A percentile compares a stretch with the other conserved stretches of the same genome.
phyloP scores from a whole-genome alignment of 805 yeast species.

The Lipomyces sp. region DNA sequence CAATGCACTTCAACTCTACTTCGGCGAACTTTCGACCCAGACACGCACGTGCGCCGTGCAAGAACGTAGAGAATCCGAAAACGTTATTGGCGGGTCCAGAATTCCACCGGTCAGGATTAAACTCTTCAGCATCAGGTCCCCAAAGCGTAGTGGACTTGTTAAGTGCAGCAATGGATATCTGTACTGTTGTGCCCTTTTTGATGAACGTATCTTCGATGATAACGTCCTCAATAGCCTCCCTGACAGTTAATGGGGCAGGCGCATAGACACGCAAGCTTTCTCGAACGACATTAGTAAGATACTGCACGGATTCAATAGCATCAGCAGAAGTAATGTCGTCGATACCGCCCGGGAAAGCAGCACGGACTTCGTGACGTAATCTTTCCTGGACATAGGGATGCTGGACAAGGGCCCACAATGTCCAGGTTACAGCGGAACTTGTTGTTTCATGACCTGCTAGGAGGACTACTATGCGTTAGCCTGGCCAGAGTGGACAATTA shows the following conservation, averaged over 20 bases:
- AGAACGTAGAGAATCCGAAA: conserved; percentile 27
- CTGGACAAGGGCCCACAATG: conserved; percentile 17
- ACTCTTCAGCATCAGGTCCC: conserved; percentile 30
- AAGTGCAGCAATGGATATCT: conserved; percentile 17
- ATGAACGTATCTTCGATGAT: conserved; percentile 12
- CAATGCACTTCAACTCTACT: conserved; percentile 22
- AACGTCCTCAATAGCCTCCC: conserved; percentile 29
- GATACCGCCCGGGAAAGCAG: conserved; percentile 27
- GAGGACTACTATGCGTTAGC: conserved; percentile 13
- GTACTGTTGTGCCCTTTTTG: conserved; percentile 26
- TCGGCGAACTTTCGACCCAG: conserved; percentile 33
- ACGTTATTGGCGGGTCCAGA: conserved; percentile 5
- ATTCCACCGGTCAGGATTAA: conserved; percentile 34
- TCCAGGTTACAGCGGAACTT: conserved; percentile 22
- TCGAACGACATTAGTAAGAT: conserved; percentile 24
- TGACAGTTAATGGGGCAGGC: conserved; percentile 32
- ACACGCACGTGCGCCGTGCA: conserved; percentile 33
- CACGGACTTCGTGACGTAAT: conserved; percentile 25
- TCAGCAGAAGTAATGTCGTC: conserved; percentile 16
- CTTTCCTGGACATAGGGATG: conserved; percentile 26
- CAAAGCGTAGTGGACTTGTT: conserved; percentile 23
- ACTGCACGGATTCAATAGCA: conserved; percentile 19
- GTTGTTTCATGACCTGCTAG: conserved; percentile 37
- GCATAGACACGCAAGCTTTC: conserved; percentile 25
- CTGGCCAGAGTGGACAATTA: neutral